Conservation (phyloP, 225 moss, liverwort and hornwort genomes). For the Physcomitrellopsis africana region DNA sequence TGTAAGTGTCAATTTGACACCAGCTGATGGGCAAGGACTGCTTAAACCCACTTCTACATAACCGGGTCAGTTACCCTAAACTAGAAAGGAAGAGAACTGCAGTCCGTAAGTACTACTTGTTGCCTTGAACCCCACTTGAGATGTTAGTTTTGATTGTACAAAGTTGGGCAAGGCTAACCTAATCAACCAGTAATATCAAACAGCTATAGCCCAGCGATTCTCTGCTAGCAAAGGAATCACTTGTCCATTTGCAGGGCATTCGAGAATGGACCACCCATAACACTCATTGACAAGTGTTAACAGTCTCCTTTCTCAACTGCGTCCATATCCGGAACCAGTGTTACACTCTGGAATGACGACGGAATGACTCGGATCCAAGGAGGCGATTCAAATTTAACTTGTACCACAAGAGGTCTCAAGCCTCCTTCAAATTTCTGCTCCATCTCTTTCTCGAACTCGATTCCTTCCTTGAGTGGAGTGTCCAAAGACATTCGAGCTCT, state of each 20-base stretch:
- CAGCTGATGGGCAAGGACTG: slow-evolving; percentile 16
- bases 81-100: neutral
- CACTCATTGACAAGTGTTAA: neutral
- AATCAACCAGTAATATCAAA: slow-evolving; percentile 25
- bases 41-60: slow-evolving; percentile 17
- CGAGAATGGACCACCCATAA: too few relatives aligned
- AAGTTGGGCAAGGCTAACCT: slow-evolving; percentile 13
- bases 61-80: slow-evolving; percentile 4
- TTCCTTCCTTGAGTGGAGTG: slow-evolving; percentile 31
- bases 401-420: neutral
- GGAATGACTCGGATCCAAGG: slow-evolving; percentile 30
- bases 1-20: slow-evolving; percentile 24
- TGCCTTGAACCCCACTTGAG: slow-evolving; percentile 2
- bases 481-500: slow-evolving; percentile 30
- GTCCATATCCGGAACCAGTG: slow-evolving; percentile 17
- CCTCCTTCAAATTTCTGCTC: too few relatives aligned
- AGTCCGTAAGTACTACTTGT: neutral
- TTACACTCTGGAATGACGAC: slow-evolving; percentile 15
- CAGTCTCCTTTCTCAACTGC: slow-evolving; percentile 23
- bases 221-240: neutral
- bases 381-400: slow-evolving; percentile 27
- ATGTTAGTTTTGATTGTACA: slow-evolving; percentile 24
- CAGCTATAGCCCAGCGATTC: slow-evolving; percentile 5
- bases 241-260: too few relatives aligned
- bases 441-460: neutral